A percentile compares a stretch with the other conserved stretches of the same genome.
phyloP scores from a whole-genome alignment of 2,329 filamentous ascomycete species.

The Paraconiothyrium sp. region DNA sequence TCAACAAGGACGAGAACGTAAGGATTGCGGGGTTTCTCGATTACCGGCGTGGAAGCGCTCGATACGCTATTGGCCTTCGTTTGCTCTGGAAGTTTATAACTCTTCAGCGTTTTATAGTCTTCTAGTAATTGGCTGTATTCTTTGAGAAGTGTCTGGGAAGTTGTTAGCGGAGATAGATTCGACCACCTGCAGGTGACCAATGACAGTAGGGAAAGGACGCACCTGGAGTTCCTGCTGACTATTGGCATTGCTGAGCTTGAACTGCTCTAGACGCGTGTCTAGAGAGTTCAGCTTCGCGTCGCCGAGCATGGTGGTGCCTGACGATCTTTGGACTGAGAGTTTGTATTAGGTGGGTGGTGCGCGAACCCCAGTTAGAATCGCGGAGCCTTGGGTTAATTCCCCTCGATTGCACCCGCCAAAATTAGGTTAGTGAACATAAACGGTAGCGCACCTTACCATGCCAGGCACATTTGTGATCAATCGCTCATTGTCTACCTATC shows the following conservation, averaged over 20 bases:
- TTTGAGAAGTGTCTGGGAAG: conserved; percentile 43
- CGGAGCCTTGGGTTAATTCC: neutral
- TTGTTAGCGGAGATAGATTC: conserved; percentile 18
- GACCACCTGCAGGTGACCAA: neutral
- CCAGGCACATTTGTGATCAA: neutral
- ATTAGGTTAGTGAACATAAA: conserved; percentile 5
- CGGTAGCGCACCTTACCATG: neutral
- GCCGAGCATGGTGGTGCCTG: conserved; percentile 29
- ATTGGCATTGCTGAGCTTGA: conserved; percentile 34
- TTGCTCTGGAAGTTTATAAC: conserved; percentile 62
- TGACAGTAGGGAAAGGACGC: neutral
- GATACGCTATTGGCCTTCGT: conserved; percentile 57
- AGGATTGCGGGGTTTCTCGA: conserved; percentile 57
- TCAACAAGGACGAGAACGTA: conserved; percentile 71
- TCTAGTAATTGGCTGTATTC: conserved; percentile 60
- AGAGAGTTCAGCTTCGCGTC: conserved; percentile 38
- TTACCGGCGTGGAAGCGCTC: conserved; percentile 38
- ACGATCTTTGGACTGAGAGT: neutral
- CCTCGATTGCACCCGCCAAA: neutral
- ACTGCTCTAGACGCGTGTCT: conserved; percentile 40
- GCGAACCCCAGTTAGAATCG: neutral
- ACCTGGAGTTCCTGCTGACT: conserved; percentile 27
- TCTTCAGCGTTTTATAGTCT: conserved; percentile 65
- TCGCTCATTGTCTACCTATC: conserved; percentile 6
- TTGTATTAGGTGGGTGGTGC: neutral